Base-by-base conservation (phyloP, 2,329 filamentous ascomycete genomes). In the Sporothrix brunneoviolacea region DNA sequence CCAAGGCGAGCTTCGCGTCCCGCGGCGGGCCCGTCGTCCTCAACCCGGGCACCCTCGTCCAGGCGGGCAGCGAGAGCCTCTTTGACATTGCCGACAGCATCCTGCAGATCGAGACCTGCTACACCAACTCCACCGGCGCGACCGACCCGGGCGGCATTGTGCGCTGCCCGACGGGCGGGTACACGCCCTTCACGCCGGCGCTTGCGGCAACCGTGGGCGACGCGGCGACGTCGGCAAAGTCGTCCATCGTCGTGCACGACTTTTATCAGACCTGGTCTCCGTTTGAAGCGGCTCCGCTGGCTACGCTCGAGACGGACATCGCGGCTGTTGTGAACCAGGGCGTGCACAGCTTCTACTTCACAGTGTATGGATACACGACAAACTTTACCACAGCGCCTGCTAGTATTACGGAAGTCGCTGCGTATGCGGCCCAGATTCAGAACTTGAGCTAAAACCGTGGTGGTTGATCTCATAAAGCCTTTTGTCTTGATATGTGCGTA, bases 61-160 rank as follows among this genome's bases (percentile, higher is more conserved):
- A 48, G 24, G 13, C 18, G 2, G 55, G 55, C 32, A 57, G 55
- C 49, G 55, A 57, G 47, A 33, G 32, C 13, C 53, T 57, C 7
- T 52, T 55, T 24, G 51, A 52, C 30, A 15, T 55, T 4, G 55
- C 51, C 46, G 55, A 57, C 51, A 40, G 19, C 41, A 55, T 57
- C 28, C 45, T 57, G 18, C 44, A 54, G 48, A 48, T 52, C 41
- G 55, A 57, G 49, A 57, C 55, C 12, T 57, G 55, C 53, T 55
- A 57, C 53, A 54, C 55, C 41, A 53, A 36, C 19, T 42, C 48
- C 9, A 37, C 37, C 13, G 53, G 50, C 30, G 55, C 50, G n/a
- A 55, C 53, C 18, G 51, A 55, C 38, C 28, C 40, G 4, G 48
- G 47, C 40, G 27, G 27, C 19, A 21, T 45, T 22, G 18, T 43